These are phyloP conservation scores for Saturnispora zaruensis DNA, from an alignment of 805 yeast species.

Conservation along the genomic window DNA sequence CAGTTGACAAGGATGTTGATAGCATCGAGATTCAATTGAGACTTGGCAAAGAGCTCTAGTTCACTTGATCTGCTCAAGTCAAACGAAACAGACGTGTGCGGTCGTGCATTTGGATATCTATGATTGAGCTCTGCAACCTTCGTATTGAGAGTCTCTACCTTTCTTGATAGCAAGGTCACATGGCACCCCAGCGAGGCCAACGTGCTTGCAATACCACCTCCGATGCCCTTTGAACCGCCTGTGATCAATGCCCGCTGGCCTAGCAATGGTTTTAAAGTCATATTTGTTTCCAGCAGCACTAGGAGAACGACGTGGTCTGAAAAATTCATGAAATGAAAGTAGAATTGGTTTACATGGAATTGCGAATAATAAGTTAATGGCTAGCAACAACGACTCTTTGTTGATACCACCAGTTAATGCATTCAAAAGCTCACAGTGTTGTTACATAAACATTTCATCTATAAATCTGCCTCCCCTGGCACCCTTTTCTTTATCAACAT, in stretches of 20 bases:
- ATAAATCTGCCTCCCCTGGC: not conserved
- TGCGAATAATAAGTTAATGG: no score
- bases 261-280: not conserved
- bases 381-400: not conserved
- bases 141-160: conserved; percentile 29
- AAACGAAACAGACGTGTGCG: conserved; percentile 28
- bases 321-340: no score
- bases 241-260: conserved; percentile 41
- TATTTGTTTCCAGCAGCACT: no score
- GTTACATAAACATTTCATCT: not conserved
- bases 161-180: conserved; percentile 44
- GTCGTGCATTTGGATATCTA: conserved; percentile 10
- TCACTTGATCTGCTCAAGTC: conserved; percentile 26
- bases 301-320: no score
- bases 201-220: conserved; percentile 43
- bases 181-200: conserved; percentile 46
- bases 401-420: no score
- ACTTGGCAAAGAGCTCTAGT: conserved; percentile 13
- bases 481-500: conserved; percentile 16
- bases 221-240: conserved; percentile 67
- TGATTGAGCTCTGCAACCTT: conserved; percentile 18
- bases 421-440: not conserved
- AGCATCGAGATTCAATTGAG: conserved; percentile 25
- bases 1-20: conserved; percentile 49
- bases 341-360: no score